Conservation (phyloP, 2,329 filamentous ascomycete species). For the Colletotrichum sp. region DNA sequence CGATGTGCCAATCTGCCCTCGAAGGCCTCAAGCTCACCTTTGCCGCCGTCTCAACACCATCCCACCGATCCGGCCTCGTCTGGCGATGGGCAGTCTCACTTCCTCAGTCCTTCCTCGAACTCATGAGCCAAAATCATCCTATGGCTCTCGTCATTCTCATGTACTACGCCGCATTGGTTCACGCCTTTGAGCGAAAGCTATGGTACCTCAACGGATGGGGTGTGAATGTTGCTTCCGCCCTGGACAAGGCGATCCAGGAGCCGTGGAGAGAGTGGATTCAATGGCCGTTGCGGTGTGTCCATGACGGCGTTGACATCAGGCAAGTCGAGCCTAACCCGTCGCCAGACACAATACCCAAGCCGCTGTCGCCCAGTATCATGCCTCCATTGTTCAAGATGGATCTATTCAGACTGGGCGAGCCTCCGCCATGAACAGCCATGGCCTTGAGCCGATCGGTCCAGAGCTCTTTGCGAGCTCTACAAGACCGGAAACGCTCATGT, state of each 20-base stretch:
- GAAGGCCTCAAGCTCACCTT: constrained; percentile 14
- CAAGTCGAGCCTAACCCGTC: not conserved
- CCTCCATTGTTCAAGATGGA: not conserved
- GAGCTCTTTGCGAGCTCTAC: not conserved
- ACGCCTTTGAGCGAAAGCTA: constrained; percentile 6
- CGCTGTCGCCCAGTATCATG: not conserved
- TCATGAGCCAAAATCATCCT: constrained; percentile 15
- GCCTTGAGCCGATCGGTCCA: not conserved
- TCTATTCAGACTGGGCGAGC: not conserved
- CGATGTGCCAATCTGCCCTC: constrained; percentile 13
- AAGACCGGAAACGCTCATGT: not conserved
- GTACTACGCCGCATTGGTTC: constrained; percentile 22
- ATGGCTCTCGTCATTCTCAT: constrained; percentile 23
- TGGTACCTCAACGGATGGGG: constrained; percentile 20
- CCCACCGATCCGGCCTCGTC: constrained; percentile 8
- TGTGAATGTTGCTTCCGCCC: not conserved
- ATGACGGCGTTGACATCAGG: constrained; percentile 9
- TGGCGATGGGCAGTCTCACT: constrained; percentile 24
- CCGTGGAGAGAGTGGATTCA: constrained; percentile 16
- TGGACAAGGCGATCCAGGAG: constrained; percentile 15
- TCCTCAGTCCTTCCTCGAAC: constrained; percentile 19
- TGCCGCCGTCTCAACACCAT: not conserved
- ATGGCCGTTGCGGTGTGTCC: constrained; percentile 15
- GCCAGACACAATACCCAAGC: not conserved
- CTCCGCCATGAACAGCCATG: not conserved